Base-by-base conservation (phyloP, 495 filamentous ascomycete species). In the Xylaria curta region DNA sequence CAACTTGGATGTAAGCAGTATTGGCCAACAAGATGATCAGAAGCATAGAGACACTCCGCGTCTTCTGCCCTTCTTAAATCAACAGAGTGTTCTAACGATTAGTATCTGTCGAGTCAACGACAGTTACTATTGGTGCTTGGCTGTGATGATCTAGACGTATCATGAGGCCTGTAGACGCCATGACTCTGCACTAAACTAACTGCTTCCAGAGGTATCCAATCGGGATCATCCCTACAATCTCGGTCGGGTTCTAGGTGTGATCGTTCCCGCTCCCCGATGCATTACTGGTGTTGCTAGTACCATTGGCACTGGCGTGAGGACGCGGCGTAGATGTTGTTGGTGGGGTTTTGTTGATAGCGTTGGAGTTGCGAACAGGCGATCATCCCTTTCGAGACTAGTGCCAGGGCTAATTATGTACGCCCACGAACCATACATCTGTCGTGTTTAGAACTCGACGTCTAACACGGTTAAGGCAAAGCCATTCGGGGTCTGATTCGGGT, bases 221-320 rank as follows among this genome's bases (percentile, higher is more conserved):
- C 60, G 60, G 60, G 38, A 44, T 7, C 38, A 4, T 42, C 38
- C 60, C 21, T 24, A 6, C 6, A 24, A 24, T 21, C 60, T 63
- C 60, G 59, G 59, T 21, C 38, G n/a, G n/a, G 21, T 44, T 42
- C 60, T 44, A 3, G 60, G 60, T 24, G 4, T 42, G 38, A 63
- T 44, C 36, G 38, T 63, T 60, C 60, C 36, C 60, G 38, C 59
- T 24, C 21, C 9, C 60, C 36, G 60, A 63, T 44, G 60, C 58
- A 60, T 10, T 10, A 17, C 10, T 60, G 31, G 31, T 38, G 58
- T 13, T 60, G 33, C n/a, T 60, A 24, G 33, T 38, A 17, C 10
- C 21, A 38, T 21, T 42, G 60, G 60, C 38, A 28, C 2, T 63
- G 38, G 60, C 15, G 38, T 2, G 38, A 44, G 60, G 2, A 63